Evolutionary conservation across 495 filamentous ascomycete genomes (phyloP).

Genomic region (Neurospora sublineolata): DNA sequence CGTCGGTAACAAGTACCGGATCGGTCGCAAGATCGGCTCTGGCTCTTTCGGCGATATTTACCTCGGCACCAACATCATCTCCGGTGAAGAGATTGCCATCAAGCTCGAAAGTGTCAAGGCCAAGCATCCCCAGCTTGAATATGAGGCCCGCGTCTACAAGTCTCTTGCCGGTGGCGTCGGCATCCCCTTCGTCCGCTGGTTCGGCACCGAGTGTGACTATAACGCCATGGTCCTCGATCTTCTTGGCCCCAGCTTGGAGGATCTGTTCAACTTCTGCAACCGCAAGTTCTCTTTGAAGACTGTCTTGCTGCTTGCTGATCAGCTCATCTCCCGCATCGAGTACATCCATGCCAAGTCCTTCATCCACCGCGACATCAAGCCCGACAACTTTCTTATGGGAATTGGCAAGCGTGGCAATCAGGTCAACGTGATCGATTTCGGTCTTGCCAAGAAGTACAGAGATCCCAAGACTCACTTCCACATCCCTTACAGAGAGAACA

Average conservation of each 20-base stretch:
- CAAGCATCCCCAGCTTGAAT: conserved; percentile 98
- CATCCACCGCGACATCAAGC: conserved; percentile 99
- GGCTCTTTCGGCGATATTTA: conserved; percentile 99
- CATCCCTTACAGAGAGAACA: conserved; percentile 99
- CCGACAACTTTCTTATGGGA: conserved; percentile 99
- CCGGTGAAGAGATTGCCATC: conserved; percentile 98
- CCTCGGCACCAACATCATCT: conserved; percentile 99
- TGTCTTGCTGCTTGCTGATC: conserved; percentile 93
- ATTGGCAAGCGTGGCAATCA: conserved; percentile 99
- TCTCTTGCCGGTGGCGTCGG: conserved; percentile 96
- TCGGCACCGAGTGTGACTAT: conserved; percentile 99
- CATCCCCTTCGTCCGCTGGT: conserved; percentile 99
- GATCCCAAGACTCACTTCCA: conserved; percentile 99
- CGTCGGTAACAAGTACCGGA: conserved; percentile 99
- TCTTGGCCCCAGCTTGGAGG: conserved; percentile 92
- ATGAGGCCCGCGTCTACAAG: conserved; percentile 99
- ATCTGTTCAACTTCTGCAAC: conserved; percentile 99
- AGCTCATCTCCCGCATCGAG: conserved; percentile 98
- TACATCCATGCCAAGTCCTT: conserved; percentile 99
- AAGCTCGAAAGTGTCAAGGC: conserved; percentile 99
- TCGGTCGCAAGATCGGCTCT: conserved; percentile 98
- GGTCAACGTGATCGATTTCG: conserved; percentile 99
- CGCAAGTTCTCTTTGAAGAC: conserved; percentile 99
- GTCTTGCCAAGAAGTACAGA: conserved; percentile 98
- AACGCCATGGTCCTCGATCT: conserved; percentile 99